Evolutionary conservation across 2,329 filamentous ascomycete genomes (phyloP), one percentile per base, ranked within the genome.

Genomic region (Xylariaceae sp.): DNA sequence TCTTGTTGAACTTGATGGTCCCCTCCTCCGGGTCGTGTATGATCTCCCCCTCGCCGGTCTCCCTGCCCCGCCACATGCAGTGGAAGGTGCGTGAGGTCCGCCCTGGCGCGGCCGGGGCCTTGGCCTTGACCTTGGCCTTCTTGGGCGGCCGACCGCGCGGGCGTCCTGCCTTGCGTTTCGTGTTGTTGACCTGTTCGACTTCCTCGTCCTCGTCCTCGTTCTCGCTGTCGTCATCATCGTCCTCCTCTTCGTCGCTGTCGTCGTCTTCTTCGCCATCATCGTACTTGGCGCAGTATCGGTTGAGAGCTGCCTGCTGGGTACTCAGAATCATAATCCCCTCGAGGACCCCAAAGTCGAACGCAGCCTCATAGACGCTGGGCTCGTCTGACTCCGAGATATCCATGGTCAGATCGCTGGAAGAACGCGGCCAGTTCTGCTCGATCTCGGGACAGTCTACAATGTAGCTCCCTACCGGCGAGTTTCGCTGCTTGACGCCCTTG

Each of bases 301-400:
- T 36, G 8, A 57, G 31, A 22, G 37, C 31, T 18, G 40, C 36
- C 37, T 52, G 38, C 33, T 52, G 43, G 15, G 38, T 38, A 3
- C 49, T 45, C 11, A 55, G 30, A 3, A 53, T 33, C 49, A 57
- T 53, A 15, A 52, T 41, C 23, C 54, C 53, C 17, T 53, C 39
- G 4, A 56, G 21, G 17, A 53, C 36, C 13, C 56, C 47, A 37
- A 56, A 54, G 35, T 58, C 41, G 29, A 58, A 54, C 12, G 45
- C 41, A 23, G 39, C 52, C 35, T 50, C 40, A 39, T 47, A 57
- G 30, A 57, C 35, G 23, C 49, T 49, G 3, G 43, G 31, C 10
- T 44, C 39, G 13, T 42, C 37, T 14, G 50, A 53, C 17, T 39
- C 32, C 4, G 32, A 35, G 16, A 57, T 42, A 29, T 55, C 40